Base-by-base conservation (phyloP, 495 filamentous ascomycete species). In the Letharia columbiana region DNA sequence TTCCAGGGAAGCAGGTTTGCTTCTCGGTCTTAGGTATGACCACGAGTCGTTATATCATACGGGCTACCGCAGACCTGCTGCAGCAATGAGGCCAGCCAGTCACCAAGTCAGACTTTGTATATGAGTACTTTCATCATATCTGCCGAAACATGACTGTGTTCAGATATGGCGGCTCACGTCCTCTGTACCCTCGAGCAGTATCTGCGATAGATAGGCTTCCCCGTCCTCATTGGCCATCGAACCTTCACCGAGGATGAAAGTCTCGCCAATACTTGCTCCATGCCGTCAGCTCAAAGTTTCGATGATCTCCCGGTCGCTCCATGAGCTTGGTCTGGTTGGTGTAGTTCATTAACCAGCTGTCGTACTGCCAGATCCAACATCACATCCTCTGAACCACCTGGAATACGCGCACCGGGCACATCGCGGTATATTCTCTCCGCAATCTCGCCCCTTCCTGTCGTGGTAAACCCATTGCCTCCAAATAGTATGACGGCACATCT, bases 331-430 rank as follows among this genome's bases (percentile, higher is more conserved):
- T 86, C 73, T 89, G 82, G 23, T 75, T 76, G 69, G 84, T 77
- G 72, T 87, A 91, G 33, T 87, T 82, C 79, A n/a, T 91, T 91
- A 60, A 90, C 84, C 58, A 91, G 75, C 72, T 91, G 88, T 41
- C 87, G 75, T 35, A 92, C 80, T 15, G 83, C 84, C 45, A 91
- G 73, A 76, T 91, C 89, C 1, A 91, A 77, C 72, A 91, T 76
- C 4, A 92, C 88, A 74, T 92, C 89, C 73, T 92, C 89, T 20
- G 82, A 86, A 0, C 89, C 89, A 60, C 88, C 89, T 0, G 87
- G 86, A 63, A 90, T 85, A 39, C 86, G 75, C 7, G 81, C 77
- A 8, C 82, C 83, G 40, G 83, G 83, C 15, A 88, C 86, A 70
- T 89, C 87, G 20, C 87, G 77, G 67, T 86, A 86, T 45, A 89